phyloP scores from a whole-genome alignment of 768 basidiomycete species.

The Xerocomellus chrysenteron region DNA sequence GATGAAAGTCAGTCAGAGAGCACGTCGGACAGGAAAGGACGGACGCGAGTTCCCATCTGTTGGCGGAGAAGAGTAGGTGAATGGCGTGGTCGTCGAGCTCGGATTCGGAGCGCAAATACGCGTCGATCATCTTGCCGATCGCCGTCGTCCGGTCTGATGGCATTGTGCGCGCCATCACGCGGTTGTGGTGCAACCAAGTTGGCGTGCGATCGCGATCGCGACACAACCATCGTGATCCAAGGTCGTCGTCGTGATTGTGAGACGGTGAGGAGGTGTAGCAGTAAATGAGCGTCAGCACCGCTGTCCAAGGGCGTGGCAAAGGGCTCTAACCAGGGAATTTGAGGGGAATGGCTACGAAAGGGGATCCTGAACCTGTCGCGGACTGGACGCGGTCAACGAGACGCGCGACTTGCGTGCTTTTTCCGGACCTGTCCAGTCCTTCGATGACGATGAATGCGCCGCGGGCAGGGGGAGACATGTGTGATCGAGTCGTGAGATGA shows the following conservation, averaged over 20 bases:
- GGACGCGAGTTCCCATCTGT: slow-evolving; percentile 94
- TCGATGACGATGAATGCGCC: slow-evolving; percentile 92
- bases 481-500: not conserved
- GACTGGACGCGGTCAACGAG: slow-evolving; percentile 56
- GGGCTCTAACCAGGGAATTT: slow-evolving; percentile 83
- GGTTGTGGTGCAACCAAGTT: not conserved
- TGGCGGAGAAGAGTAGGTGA: slow-evolving; percentile 94
- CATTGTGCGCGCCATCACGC: not conserved
- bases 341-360: slow-evolving; percentile 48
- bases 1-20: not conserved
- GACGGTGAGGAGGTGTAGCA: not conserved
- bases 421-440: slow-evolving; percentile 94
- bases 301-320: not conserved
- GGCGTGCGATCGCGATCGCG: not conserved
- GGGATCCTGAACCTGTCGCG: not conserved
- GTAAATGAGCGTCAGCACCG: not conserved
- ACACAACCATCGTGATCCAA: not conserved
- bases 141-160: slow-evolving; percentile 80
- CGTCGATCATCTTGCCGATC: slow-evolving; percentile 91
- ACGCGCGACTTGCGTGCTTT: slow-evolving; percentile 78
- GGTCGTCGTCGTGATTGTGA: not conserved
- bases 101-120: slow-evolving; percentile 78
- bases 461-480: slow-evolving; percentile 31
- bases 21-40: slow-evolving; percentile 20
- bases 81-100: slow-evolving; percentile 91